Base-by-base conservation (phyloP, 768 basidiomycete genomes). In the Tephrocybe sp. region DNA sequence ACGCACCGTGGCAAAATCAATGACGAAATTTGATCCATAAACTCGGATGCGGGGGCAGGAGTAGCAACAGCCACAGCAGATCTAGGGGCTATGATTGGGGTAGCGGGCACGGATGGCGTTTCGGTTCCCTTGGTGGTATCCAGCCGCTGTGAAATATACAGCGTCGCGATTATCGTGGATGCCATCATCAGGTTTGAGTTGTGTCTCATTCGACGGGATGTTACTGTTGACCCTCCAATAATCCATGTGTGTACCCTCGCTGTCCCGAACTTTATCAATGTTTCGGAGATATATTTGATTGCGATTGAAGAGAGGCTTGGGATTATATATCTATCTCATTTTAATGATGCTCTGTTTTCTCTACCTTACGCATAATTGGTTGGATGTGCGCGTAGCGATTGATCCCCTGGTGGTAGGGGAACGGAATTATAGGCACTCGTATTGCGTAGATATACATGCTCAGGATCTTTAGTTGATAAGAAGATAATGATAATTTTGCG, bases 251-350 rank as follows among this genome's bases (percentile, higher is more conserved):
- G 51, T 26, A 32, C 17, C 1, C 49, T 57, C n/a, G 50, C 45
- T 2, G 12, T 57, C 20, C 53, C 55, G 26, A 8, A 22, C 42
- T 49, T 46, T 40, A 53, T 59, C 22, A 22, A 51, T 22, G n/a
- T 59, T 4, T 12, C 34, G 13, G 33, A 54, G 23, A 41, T 56
- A 22, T 53, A 45, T 23, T 16, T 41, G 1, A 17, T 57, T 12
- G 52, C 52, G 19, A 48, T 56, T 8, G 55, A 56, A 12, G 58
- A 56, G 14, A 50, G 55, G n/a, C 43, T 26, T 30, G 57, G 57
- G 12, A 39, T 56, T 31, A 38, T 59, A 9, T 59, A 55, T 45
- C 48, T 59, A 35, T 56, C 48, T 26, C 51, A 56, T 48, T 30
- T 10, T 31, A 26, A 19, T 5, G 57, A 54, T 4, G 33, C 50